Evolutionary conservation across 2,329 filamentous ascomycete species (phyloP).

Genomic region (Hysterium pulicare): DNA sequence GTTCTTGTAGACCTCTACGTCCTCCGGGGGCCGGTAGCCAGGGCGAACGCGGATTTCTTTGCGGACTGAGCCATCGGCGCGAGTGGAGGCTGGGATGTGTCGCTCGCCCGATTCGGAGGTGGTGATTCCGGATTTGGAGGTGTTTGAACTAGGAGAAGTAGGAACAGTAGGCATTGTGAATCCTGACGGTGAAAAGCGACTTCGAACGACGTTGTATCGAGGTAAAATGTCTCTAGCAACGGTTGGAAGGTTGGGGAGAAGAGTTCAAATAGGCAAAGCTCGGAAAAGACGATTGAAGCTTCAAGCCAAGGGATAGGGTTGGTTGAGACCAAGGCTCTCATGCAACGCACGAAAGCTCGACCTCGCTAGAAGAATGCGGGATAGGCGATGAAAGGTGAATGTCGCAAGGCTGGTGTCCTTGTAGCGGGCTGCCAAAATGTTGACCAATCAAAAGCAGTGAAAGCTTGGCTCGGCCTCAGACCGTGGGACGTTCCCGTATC

Average conservation of each 20-base stretch:
- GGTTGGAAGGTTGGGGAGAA: neutral
- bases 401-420: too few species aligned
- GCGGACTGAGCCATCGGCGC: constrained; percentile 85
- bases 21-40: constrained; percentile 90
- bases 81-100: constrained; percentile 81
- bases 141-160: constrained; percentile 24
- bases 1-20: constrained; percentile 95
- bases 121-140: constrained; percentile 57
- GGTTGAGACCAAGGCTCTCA: too few species aligned
- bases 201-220: neutral
- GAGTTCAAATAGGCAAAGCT: neutral
- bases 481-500: neutral
- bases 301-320: too few species aligned
- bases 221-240: too few species aligned
- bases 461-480: constrained; percentile 11
- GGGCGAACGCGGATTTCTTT: constrained; percentile 93
- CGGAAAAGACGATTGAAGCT: neutral
- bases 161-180: constrained; percentile 21
- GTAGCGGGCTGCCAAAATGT: too few species aligned
- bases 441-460: constrained; percentile 26
- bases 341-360: too few species aligned
- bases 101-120: constrained; percentile 74
- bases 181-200: neutral
- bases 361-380: too few species aligned
- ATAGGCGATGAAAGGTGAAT: too few species aligned